phyloP scores from a whole-genome alignment of 345 rosid genomes.

The Boechera retrofracta region DNA sequence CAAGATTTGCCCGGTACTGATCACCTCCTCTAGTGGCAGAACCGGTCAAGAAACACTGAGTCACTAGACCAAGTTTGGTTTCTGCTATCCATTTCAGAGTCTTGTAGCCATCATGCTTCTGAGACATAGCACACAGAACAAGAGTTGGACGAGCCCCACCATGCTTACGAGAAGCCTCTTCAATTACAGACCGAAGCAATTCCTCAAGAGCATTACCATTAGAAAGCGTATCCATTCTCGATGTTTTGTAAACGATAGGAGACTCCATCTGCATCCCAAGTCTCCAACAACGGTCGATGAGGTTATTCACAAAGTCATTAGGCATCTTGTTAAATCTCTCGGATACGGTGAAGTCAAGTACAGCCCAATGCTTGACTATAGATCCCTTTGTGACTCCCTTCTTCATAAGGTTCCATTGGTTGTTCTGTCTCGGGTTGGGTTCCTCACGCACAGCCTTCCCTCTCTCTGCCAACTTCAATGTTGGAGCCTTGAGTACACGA shows the following conservation, averaged over 20 bases:
- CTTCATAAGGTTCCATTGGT: constrained; percentile 78
- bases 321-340: constrained; percentile 44
- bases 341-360: constrained; percentile 65
- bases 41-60: constrained; percentile 74
- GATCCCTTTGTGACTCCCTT: constrained; percentile 68
- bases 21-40: constrained; percentile 55
- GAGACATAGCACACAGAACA: constrained; percentile 79
- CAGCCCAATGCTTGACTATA: constrained; percentile 68
- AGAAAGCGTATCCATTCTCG: constrained; percentile 55
- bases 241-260: constrained; percentile 43
- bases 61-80: constrained; percentile 76
- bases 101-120: constrained; percentile 68
- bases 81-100: constrained; percentile 85
- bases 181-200: constrained; percentile 52
- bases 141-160: constrained; percentile 56
- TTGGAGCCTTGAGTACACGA: constrained; percentile 79
- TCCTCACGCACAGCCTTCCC: constrained; percentile 50
- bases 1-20: constrained; percentile 77
- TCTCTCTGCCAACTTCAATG: constrained; percentile 55
- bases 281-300: constrained; percentile 53
- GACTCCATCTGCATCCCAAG: constrained; percentile 67
- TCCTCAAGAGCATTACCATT: constrained; percentile 47
- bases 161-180: constrained; percentile 34
- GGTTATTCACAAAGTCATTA: constrained; percentile 46
- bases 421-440: constrained; percentile 54